These are phyloP conservation scores for Solanum chilense DNA, from an alignment of 257 asterid genomes.

Conservation along the genomic window DNA sequence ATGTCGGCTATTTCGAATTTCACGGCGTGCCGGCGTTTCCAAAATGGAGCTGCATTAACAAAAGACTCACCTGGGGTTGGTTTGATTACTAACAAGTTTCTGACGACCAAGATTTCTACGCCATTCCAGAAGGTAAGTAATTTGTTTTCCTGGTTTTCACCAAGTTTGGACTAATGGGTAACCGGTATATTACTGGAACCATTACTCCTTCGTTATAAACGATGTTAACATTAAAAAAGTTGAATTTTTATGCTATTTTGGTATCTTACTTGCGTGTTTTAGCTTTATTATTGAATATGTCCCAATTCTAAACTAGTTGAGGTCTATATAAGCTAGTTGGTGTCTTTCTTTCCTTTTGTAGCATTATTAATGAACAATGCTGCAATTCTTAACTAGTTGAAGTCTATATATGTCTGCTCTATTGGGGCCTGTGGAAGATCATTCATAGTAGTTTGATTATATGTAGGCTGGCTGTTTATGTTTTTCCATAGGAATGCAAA, in stretches of 20 bases:
- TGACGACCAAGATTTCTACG: slow-evolving; percentile 1
- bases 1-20: slow-evolving; percentile 41
- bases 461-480: background rate
- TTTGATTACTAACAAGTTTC: background rate
- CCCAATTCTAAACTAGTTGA: background rate
- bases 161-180: background rate
- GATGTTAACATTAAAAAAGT: background rate
- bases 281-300: background rate
- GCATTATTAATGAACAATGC: background rate
- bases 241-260: background rate
- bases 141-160: background rate
- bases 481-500: background rate
- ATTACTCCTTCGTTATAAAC: background rate
- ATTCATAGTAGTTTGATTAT: background rate
- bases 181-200: background rate
- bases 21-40: slow-evolving; percentile 29
- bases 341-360: background rate
- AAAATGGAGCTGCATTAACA: slow-evolving; percentile 27
- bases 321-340: background rate
- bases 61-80: slow-evolving; percentile 6
- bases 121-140: slow-evolving; percentile 23
- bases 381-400: background rate
- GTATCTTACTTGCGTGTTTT: background rate
- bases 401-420: background rate
- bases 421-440: background rate